phyloP scores from a whole-genome alignment of 345 rosid species.

The Aethionema arabicum region DNA sequence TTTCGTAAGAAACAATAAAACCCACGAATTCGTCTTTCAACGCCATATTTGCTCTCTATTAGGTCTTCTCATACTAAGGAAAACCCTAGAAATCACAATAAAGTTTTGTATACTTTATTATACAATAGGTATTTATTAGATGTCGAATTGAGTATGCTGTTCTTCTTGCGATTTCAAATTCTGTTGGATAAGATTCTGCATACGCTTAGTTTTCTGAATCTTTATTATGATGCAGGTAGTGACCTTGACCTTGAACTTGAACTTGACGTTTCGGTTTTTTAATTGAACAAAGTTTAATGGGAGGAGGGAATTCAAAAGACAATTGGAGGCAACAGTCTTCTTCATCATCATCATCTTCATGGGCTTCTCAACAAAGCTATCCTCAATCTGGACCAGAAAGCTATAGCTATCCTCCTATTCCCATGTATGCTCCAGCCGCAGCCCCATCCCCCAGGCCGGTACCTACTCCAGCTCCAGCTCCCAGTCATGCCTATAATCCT shows the following conservation, averaged over 20 bases:
- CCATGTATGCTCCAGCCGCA: conserved; percentile 24
- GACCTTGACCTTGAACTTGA: not conserved
- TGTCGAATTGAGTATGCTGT: conserved; percentile 2
- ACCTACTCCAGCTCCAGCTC: conserved; percentile 19
- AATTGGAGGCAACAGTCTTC: conserved; percentile 31
- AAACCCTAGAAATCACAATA: not conserved
- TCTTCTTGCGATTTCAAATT: not conserved
- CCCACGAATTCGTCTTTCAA: not conserved
- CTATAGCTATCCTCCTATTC: conserved; percentile 42
- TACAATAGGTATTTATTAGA: conserved; percentile 13
- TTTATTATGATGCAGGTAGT: conserved; percentile 12
- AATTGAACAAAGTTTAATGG: conserved; percentile 47
- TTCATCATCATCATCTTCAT: conserved; percentile 47
- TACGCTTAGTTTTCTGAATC: not conserved
- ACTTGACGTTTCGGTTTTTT: conserved; percentile 7
- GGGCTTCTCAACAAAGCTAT: conserved; percentile 45
- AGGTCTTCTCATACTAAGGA: not conserved
- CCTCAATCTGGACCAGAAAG: conserved; percentile 50
- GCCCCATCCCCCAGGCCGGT: not conserved
- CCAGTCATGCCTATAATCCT: conserved; percentile 13
- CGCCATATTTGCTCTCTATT: conserved; percentile 1
- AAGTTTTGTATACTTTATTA: conserved; percentile 10
- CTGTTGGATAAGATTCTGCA: conserved; percentile 19
- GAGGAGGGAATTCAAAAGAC: conserved; percentile 63
- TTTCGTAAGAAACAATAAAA: not conserved